Conservation (phyloP, 352 stramenopile genomes). For the Hyaloperonospora brassicae region DNA sequence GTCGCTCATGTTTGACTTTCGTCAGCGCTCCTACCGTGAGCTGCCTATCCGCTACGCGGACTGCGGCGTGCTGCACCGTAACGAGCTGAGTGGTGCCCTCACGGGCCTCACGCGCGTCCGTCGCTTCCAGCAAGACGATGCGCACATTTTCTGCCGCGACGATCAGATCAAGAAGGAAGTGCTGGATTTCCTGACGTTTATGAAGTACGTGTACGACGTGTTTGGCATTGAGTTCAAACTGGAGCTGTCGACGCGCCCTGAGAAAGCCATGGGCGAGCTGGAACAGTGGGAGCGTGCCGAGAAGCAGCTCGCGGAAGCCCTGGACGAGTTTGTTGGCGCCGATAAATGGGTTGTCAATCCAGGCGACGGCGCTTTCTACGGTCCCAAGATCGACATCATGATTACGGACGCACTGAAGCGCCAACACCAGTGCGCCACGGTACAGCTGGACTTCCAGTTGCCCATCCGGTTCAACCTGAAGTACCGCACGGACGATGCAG, state of each 20-base stretch:
- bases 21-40: constrained; percentile 93
- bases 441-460: constrained; percentile 98
- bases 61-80: constrained; percentile 96
- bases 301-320: constrained; percentile 75
- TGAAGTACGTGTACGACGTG: constrained; percentile 97
- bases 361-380: constrained; percentile 98
- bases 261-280: constrained; percentile 93
- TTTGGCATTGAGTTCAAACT: constrained; percentile 98
- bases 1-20: constrained; percentile 95
- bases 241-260: constrained; percentile 93
- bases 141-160: constrained; percentile 96
- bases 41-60: constrained; percentile 95
- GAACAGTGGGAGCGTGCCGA: constrained; percentile 88
- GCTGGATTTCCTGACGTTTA: constrained; percentile 90
- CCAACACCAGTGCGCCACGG: constrained; percentile 96
- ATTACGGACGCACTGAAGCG: constrained; percentile 93
- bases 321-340: constrained; percentile 92
- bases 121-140: constrained; percentile 97
- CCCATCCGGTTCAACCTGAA: constrained; percentile 97
- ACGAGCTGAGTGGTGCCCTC: constrained; percentile 93
- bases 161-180: constrained; percentile 90
- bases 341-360: constrained; percentile 95
- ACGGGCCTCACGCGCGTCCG: constrained; percentile 96
- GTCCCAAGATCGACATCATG: constrained; percentile 99
- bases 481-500: constrained; percentile 74